Conservation (phyloP, 2,329 filamentous ascomycete species). For the Paraconiothyrium brasiliense region DNA sequence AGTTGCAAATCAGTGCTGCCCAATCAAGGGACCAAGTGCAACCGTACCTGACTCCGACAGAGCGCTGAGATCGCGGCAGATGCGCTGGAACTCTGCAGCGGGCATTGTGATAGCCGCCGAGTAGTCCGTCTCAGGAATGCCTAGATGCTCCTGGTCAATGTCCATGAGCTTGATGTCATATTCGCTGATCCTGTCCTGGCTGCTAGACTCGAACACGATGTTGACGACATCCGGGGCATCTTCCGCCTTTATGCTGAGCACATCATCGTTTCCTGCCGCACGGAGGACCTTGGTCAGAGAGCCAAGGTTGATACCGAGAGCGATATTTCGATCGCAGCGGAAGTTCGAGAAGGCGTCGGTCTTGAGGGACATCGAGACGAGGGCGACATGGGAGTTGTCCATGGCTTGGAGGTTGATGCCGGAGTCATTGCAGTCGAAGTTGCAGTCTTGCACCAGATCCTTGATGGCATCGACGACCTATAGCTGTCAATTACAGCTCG, state of each 20-base stretch:
- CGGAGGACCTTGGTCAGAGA: slow-evolving; percentile 98
- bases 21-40: background rate
- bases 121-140: slow-evolving; percentile 99
- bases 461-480: slow-evolving; percentile 99
- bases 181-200: slow-evolving; percentile 92
- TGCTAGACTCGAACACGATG: slow-evolving; percentile 90
- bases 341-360: slow-evolving; percentile 93
- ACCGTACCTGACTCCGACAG: slow-evolving; percentile 92
- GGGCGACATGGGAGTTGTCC: slow-evolving; percentile 99
- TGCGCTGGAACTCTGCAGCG: slow-evolving; percentile 87
- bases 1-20: slow-evolving; percentile 34
- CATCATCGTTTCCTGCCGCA: slow-evolving; percentile 91
- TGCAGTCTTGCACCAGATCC: slow-evolving; percentile 99
- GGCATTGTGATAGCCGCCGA: slow-evolving; percentile 91
- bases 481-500: slow-evolving; percentile 24
- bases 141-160: slow-evolving; percentile 99
- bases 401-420: slow-evolving; percentile 98
- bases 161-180: slow-evolving; percentile 99
- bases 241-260: slow-evolving; percentile 96
- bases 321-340: slow-evolving; percentile 98
- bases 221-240: slow-evolving; percentile 96
- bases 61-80: slow-evolving; percentile 89
- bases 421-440: slow-evolving; percentile 99
- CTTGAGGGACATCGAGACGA: slow-evolving; percentile 98
- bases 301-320: slow-evolving; percentile 94